Evolutionary conservation across 2,329 filamentous ascomycete genomes (phyloP).

Genomic region (Clarireedia homoeocarpa): DNA sequence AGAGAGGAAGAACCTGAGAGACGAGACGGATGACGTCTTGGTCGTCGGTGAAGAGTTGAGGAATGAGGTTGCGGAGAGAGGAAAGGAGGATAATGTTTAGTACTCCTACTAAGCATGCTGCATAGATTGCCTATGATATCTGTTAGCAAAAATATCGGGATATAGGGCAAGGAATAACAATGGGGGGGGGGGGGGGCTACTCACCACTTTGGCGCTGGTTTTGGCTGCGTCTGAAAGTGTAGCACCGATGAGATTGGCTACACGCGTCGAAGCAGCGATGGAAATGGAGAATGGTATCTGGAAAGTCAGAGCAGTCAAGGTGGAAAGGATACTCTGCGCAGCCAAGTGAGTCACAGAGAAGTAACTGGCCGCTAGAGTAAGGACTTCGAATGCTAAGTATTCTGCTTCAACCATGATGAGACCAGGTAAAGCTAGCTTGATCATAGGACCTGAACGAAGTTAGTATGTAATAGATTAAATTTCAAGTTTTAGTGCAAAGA

Average conservation of each 20-base stretch:
- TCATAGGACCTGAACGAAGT: conserved; percentile 53
- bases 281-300: conserved; percentile 89
- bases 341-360: conserved; percentile 75
- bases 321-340: conserved; percentile 79
- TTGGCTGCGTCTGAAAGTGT: conserved; percentile 73
- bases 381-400: conserved; percentile 85
- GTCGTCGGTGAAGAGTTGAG: conserved; percentile 71
- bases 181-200: conserved; percentile 3
- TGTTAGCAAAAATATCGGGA: neutral
- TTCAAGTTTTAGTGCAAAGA: neutral
- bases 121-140: conserved; percentile 44
- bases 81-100: conserved; percentile 69
- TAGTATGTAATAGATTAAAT: conserved; percentile 6
- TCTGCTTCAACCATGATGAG: conserved; percentile 93
- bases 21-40: conserved; percentile 61
- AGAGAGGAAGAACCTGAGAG: conserved; percentile 65
- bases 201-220: conserved; percentile 63
- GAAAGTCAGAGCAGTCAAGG: conserved; percentile 72
- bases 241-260: conserved; percentile 89
- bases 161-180: neutral
- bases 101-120: conserved; percentile 63
- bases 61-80: conserved; percentile 63
- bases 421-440: conserved; percentile 78
- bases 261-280: conserved; percentile 79
- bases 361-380: conserved; percentile 75